Base-by-base conservation (phyloP, 148 eudicot genomes). In the Rheum nobile region DNA sequence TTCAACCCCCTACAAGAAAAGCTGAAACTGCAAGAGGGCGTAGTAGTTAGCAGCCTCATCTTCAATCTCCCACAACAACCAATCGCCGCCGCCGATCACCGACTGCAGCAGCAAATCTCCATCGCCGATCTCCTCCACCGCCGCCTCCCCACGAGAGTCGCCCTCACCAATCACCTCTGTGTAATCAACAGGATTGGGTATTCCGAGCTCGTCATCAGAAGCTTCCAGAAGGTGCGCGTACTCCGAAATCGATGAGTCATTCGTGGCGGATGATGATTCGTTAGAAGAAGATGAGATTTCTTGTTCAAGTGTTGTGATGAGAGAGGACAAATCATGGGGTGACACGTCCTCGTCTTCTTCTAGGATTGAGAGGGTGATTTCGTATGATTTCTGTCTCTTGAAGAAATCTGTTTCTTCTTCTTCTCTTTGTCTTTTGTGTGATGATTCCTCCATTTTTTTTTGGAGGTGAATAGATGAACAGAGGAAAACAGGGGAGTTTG, bases 201-300 rank as follows among this genome's bases (percentile, higher is more conserved):
- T 67, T 22, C 98, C 98, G 14, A 93, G 81, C 82, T 93, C 98
- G 57, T 90, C 98, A 28, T 93, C 98, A 0, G 98, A 93, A 13
- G 98, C 98, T 78, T 90, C 96, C 0, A 93, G 89, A 44, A 93
- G 94, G 72, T 86, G 98, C 44, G 84, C 87, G 78, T 1, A 42
- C 82, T 3, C 50, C 77, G 9, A 46, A 24, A 29, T 38, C 14
- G 46, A 17, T 13, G 19, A 19, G 28, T 59, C 35, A 6, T 46
- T 31, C 48, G 34, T 42, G 19, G 37, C 57, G 57, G 57, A 50
- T 50, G n/a, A 32, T 9, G 29, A 10, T 0, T 38, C 57, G 31
- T 19, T 42, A 24, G 22, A 71, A 28, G 21, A 42, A 4, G 79
- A 73, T 22, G 77, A 77, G 57, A 89, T 82, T 67, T 89, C 95